Percentiles rank a stretch among this genome's conserved stretches.
These are phyloP conservation scores for Fusarium staphyleae DNA, from an alignment of 2,329 filamentous ascomycete species.

Conservation along the genomic window DNA sequence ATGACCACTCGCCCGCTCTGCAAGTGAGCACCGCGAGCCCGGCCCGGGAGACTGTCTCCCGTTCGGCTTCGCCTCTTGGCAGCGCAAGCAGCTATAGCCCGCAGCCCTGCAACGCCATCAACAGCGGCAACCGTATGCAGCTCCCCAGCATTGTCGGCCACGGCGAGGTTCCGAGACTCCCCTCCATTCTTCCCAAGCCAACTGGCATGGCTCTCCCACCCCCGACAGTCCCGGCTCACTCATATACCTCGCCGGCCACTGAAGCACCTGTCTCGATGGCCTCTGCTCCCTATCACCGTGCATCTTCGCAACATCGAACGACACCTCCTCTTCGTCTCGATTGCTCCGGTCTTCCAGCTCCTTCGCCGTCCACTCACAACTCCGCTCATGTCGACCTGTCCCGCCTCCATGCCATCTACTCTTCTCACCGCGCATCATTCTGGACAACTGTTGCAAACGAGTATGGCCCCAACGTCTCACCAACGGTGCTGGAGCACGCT, in stretches of 20 bases:
- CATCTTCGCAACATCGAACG: slow-evolving; percentile 46
- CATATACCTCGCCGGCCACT: slow-evolving; percentile 53
- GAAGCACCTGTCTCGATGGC: slow-evolving; percentile 55
- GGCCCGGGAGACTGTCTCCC: slow-evolving; percentile 56
- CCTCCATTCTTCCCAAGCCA: slow-evolving; percentile 72
- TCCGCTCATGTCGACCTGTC: slow-evolving; percentile 64
- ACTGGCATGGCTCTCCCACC: slow-evolving; percentile 56
- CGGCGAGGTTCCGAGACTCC: slow-evolving; percentile 57
- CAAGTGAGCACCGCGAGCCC: slow-evolving; percentile 56
- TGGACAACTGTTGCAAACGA: slow-evolving; percentile 76
- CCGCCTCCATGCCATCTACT: slow-evolving; percentile 74
- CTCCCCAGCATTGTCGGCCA: slow-evolving; percentile 60
- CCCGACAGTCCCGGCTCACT: slow-evolving; percentile 46
- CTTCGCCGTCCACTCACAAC: slow-evolving; percentile 43
- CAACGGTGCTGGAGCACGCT: slow-evolving; percentile 72
- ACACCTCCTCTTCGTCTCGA: slow-evolving; percentile 65
- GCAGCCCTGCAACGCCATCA: slow-evolving; percentile 49
- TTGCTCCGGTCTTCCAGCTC: slow-evolving; percentile 57
- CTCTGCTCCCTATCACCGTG: slow-evolving; percentile 48
- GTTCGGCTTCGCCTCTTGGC: slow-evolving; percentile 57
- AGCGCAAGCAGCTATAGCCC: slow-evolving; percentile 55
- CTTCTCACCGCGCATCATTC: slow-evolving; percentile 72
- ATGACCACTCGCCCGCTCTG: slow-evolving; percentile 59
- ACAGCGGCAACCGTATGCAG: slow-evolving; percentile 54
- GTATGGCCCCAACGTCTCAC: slow-evolving; percentile 70